Evolutionary conservation across 1,284 basidiomycete genomes (phyloP).

Genomic region (Apiotrichum sp.): DNA sequence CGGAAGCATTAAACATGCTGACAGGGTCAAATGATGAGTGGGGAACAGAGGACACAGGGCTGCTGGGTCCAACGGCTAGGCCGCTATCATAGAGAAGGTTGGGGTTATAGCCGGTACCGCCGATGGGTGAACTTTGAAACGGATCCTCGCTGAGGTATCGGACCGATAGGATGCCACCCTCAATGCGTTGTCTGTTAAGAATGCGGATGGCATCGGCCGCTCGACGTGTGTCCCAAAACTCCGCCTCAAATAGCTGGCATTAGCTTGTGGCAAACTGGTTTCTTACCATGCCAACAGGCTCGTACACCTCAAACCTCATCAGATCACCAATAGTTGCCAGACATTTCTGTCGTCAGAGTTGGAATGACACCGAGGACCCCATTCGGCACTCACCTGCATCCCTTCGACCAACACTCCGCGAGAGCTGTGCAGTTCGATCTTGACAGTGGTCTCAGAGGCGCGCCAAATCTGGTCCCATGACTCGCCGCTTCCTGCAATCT

Average conservation of each 20-base stretch:
- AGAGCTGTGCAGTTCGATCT: slow-evolving; percentile 18
- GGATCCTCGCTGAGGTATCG: slow-evolving; percentile 8
- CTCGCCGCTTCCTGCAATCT: slow-evolving; percentile 14
- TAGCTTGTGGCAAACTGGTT: background rate
- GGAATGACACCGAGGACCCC: background rate
- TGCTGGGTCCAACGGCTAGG: too few species aligned
- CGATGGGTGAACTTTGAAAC: slow-evolving; percentile 12
- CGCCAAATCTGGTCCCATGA: slow-evolving; percentile 21
- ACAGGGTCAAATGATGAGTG: slow-evolving; percentile 4
- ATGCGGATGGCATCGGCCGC: slow-evolving; percentile 22
- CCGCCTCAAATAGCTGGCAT: slow-evolving; percentile 30
- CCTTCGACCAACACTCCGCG: slow-evolving; percentile 6
- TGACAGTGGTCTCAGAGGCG: slow-evolving; percentile 16
- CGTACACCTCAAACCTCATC: slow-evolving; percentile 17
- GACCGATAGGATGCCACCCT: slow-evolving; percentile 12
- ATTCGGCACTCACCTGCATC: slow-evolving; percentile 16
- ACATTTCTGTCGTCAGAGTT: slow-evolving; percentile 15
- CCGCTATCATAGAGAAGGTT: too few species aligned
- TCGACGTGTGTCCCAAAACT: slow-evolving; percentile 35
- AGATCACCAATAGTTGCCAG: slow-evolving; percentile 22
- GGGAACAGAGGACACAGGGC: too few species aligned
- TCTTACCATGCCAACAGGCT: slow-evolving; percentile 18
- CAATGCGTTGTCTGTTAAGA: slow-evolving; percentile 20
- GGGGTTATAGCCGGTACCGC: too few species aligned
- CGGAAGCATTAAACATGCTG: background rate